Percentiles rank a stretch among this genome's conserved stretches.
phyloP scores from a whole-genome alignment of 805 yeast species.

The Naumovozyma baii region DNA sequence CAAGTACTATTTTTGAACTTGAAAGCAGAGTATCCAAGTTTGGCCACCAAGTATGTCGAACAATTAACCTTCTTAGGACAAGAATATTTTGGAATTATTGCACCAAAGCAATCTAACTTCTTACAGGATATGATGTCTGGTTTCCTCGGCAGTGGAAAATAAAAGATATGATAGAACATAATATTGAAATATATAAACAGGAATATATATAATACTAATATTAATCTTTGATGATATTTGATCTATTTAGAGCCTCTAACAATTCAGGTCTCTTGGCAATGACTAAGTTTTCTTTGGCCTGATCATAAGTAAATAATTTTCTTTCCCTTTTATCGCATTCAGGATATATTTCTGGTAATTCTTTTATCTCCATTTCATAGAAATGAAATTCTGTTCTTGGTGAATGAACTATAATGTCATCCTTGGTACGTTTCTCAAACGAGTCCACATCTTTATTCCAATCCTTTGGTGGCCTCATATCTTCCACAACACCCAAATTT shows the following conservation, averaged over 20 bases:
- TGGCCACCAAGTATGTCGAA: constrained; percentile 19
- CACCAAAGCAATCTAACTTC: constrained; percentile 45
- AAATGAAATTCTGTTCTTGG: constrained; percentile 86
- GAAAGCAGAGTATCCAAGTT: constrained; percentile 38
- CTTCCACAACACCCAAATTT: constrained; percentile 58
- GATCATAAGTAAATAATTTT: constrained; percentile 63
- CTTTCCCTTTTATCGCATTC: constrained; percentile 55
- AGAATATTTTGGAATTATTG: constrained; percentile 48
- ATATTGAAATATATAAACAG: background rate
- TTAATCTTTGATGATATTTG: constrained; percentile 33
- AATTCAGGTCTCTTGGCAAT: constrained; percentile 59
- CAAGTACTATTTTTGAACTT: constrained; percentile 47
- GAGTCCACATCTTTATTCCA: constrained; percentile 29
- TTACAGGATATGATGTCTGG: constrained; percentile 73
- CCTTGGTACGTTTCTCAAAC: constrained; percentile 15
- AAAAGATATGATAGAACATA: constrained; percentile 1
- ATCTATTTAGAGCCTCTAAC: constrained; percentile 49
- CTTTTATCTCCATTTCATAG: constrained; percentile 59
- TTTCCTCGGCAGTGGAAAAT: constrained; percentile 37
- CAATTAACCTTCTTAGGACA: constrained; percentile 52
- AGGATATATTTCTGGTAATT: constrained; percentile 62
- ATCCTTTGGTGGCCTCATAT: constrained; percentile 41
- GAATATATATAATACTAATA: constrained; percentile 1
- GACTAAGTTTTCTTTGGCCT: constrained; percentile 52
- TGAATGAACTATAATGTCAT: constrained; percentile 31